Base-by-base conservation (phyloP, 768 basidiomycete genomes). In the Agaricus sinodeliciosus region DNA sequence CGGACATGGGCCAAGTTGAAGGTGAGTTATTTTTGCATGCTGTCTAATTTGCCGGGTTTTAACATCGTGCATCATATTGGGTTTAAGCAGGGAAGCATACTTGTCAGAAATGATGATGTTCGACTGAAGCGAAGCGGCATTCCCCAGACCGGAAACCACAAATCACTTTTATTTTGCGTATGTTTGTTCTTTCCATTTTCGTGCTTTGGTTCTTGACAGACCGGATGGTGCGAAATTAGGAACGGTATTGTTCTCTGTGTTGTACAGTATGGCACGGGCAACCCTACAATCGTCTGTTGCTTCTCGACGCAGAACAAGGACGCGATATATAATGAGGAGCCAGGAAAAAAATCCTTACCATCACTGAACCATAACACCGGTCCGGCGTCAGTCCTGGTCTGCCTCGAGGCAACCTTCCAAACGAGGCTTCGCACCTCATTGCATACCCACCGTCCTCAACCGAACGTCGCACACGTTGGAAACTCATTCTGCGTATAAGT, bases 391-490 rank as follows among this genome's bases (percentile, higher is more conserved):
- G 16, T 48, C 31, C 47, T 43, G 19, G 42, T 42, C 52, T 48
- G 66, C 66, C 66, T 67, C 63, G 66, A 67, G 66, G 66, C 66
- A 63, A 48, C 58, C 55, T 57, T 56, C 54, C 57, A 60, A 47
- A 54, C 52, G 18, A 54, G 52, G 52, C 45, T 48, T 48, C 22
- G 31, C 16, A 48, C 52, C 52, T 54, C 52, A 47, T 54, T 54
- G 52, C 34, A 39, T 43, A 54, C 52, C 52, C 52, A 48, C 46
- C 43, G 52, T 54, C 39, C 43, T 25, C 43, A 9, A 44, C 31
- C 28, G 37, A 22, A 27, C 28, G 46, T 25, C 40, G 31, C 47
- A 44, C 52, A 54, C 52, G 52, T 54, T 54, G 52, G 52, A 54
- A 48, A 47, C 52, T 15, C 52, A 54, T 43, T 54, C 41, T 54